Evolutionary conservation across 345 rosid genomes (phyloP).

Genomic region (Populus simonii): DNA sequence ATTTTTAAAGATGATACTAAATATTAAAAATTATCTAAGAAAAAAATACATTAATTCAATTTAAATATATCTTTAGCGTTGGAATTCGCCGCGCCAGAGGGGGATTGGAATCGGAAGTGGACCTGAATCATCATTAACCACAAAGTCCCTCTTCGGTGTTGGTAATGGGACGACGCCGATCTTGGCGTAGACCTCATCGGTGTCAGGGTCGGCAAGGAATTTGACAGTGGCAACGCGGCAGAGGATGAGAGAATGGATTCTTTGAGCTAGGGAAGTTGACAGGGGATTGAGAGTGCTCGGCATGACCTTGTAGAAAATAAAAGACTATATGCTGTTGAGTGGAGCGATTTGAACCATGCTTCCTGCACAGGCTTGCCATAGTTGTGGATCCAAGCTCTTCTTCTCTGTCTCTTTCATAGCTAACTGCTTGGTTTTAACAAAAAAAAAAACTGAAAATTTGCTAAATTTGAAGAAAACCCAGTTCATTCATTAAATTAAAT

Average conservation of each 20-base stretch:
- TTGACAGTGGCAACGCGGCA: constrained; percentile 17
- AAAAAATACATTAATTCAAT: too few relatives aligned
- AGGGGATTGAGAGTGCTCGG: constrained; percentile 18
- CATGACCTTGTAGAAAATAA: constrained; percentile 34
- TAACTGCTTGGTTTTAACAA: constrained; percentile 12
- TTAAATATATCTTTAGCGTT: neutral
- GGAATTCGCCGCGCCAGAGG: constrained; percentile 28
- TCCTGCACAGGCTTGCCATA: constrained; percentile 34
- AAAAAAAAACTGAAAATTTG: neutral
- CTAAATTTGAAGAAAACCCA: neutral
- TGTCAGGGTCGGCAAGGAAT: too few relatives aligned
- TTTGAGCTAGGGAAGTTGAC: constrained; percentile 10
- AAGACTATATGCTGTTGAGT: constrained; percentile 11
- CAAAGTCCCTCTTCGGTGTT: neutral
- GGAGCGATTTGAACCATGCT: constrained; percentile 30
- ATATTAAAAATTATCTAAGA: too few relatives aligned
- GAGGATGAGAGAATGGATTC: constrained; percentile 14
- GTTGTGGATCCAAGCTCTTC: constrained; percentile 17
- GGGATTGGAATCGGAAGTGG: constrained; percentile 20
- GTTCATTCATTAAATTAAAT: neutral
- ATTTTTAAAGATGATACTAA: too few relatives aligned
- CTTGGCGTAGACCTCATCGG: constrained; percentile 24
- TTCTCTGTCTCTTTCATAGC: constrained; percentile 34
- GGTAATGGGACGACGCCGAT: constrained; percentile 15
- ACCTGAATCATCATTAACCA: constrained; percentile 2